These are phyloP conservation scores for Xylariales sp. DNA, from an alignment of 2,329 filamentous ascomycete species.

Conservation along the genomic window DNA sequence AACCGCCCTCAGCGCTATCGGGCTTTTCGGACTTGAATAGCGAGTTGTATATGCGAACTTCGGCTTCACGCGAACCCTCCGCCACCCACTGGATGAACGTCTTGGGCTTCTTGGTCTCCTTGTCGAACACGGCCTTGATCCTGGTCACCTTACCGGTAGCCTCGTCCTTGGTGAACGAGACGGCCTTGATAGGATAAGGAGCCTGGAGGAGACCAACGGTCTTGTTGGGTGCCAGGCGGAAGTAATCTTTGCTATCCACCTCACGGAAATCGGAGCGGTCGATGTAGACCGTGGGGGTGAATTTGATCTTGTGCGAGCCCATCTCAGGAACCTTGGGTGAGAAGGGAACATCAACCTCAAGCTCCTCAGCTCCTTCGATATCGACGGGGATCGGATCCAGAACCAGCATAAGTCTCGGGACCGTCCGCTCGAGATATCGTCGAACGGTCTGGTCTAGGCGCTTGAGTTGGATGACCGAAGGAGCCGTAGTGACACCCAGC, in stretches of 20 bases:
- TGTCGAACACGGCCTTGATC: slow-evolving; percentile 64
- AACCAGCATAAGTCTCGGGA: slow-evolving; percentile 85
- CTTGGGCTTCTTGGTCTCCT: slow-evolving; percentile 69
- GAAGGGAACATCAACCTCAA: slow-evolving; percentile 71
- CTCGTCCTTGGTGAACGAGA: slow-evolving; percentile 63
- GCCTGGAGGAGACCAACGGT: slow-evolving; percentile 69
- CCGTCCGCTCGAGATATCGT: slow-evolving; percentile 80
- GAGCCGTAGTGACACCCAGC: slow-evolving; percentile 81
- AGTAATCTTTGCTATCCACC: slow-evolving; percentile 68
- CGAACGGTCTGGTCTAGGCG: slow-evolving; percentile 85
- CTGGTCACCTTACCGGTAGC: slow-evolving; percentile 58
- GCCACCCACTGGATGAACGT: slow-evolving; percentile 90
- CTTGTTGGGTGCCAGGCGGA: slow-evolving; percentile 72
- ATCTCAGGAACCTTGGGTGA: slow-evolving; percentile 72
- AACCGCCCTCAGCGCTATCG: slow-evolving; percentile 71
- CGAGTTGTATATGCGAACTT: slow-evolving; percentile 74
- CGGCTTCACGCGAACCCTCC: slow-evolving; percentile 62
- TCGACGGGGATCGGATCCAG: slow-evolving; percentile 79
- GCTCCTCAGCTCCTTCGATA: slow-evolving; percentile 72
- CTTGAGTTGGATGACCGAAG: slow-evolving; percentile 72
- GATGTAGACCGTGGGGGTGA: slow-evolving; percentile 81
- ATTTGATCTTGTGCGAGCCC: slow-evolving; percentile 54
- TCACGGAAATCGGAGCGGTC: slow-evolving; percentile 77
- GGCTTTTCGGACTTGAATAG: slow-evolving; percentile 88
- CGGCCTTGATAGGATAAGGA: slow-evolving; percentile 65